Conservation (phyloP, 192 early-diverging fungal genomes). For the Rhizoclosmatium sp. region DNA sequence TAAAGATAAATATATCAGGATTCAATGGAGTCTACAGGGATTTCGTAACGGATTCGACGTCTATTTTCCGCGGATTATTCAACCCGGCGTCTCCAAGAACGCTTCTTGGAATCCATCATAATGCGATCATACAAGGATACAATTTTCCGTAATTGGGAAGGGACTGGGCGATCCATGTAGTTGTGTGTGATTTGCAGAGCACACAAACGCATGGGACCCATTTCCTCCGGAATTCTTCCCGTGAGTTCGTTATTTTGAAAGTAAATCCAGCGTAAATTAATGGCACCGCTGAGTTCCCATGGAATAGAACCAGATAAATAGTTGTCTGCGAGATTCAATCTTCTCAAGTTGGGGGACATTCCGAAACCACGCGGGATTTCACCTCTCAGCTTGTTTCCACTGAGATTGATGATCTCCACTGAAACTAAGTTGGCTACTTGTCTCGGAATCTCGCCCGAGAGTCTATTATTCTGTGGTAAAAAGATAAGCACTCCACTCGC, state of each 20-base stretch:
- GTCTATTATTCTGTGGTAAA: neutral
- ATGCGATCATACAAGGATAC: neutral
- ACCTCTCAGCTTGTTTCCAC: neutral
- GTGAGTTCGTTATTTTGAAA: neutral
- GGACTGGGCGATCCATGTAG: neutral
- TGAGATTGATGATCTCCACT: neutral
- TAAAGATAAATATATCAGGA: too few relatives aligned
- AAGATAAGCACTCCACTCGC: neutral
- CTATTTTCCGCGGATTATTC: too few relatives aligned
- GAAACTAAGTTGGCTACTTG: neutral
- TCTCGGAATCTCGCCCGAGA: neutral
- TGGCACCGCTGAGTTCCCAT: neutral
- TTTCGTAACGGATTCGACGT: too few relatives aligned
- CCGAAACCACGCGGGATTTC: neutral
- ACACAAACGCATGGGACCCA: neutral
- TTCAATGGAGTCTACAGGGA: too few relatives aligned
- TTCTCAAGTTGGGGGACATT: neutral
- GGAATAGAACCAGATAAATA: neutral
- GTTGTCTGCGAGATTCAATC: neutral
- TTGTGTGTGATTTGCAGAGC: neutral
- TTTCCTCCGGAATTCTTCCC: neutral
- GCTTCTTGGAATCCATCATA: neutral
- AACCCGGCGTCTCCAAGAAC: neutral
- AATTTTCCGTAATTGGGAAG: neutral
- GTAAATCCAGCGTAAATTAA: neutral